Evolutionary conservation across 768 basidiomycete species (phyloP), one percentile per base, ranked within the genome.

Genomic region (Paxillus ammoniavirescens): DNA sequence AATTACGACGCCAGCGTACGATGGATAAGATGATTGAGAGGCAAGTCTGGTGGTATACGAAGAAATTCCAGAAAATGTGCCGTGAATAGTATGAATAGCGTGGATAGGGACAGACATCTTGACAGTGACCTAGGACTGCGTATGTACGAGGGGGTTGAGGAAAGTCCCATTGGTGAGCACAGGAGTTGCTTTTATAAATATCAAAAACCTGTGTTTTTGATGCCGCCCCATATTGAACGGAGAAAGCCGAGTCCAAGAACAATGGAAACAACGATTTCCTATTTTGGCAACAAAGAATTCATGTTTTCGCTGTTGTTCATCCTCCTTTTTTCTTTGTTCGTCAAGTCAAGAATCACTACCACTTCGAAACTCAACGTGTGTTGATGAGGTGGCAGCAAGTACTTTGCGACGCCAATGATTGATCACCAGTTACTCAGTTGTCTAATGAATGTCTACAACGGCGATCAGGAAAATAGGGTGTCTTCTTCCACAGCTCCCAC

Each of bases 61-160:
- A 21, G 64, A 54, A 15, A 70, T 56, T 43, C 67, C 67, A 33
- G 67, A 65, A 45, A 69, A 69, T 2, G 69, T 60, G 18, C 67
- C 67, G 36, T 69, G 67, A 47, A 69, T 69, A 52, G 67, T 65
- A 42, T 71, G 69, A 36, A 69, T 61, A 30, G 60, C 57, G 55
- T 64, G 67, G 37, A 63, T 9, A 37, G 69, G 57, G 14, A 57
- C 8, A 43, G 69, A 65, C 68, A 69, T 69, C 53, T 36, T 41
- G 37, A 60, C 55, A 50, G 64, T 56, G 47, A 58, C 44, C 53
- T 44, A 41, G 38, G 17, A 56, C 50, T 46, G 52, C 44, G 45
- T 52, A 31, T 14, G 30, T 47, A 47, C 21, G 42, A 43, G 36
- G 23, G 41, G 35, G 55, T 14, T 33, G 47, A 23, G 37, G 12